Base-by-base conservation (phyloP, 1,139 yeast genomes). In the Taphrina sp. region DNA sequence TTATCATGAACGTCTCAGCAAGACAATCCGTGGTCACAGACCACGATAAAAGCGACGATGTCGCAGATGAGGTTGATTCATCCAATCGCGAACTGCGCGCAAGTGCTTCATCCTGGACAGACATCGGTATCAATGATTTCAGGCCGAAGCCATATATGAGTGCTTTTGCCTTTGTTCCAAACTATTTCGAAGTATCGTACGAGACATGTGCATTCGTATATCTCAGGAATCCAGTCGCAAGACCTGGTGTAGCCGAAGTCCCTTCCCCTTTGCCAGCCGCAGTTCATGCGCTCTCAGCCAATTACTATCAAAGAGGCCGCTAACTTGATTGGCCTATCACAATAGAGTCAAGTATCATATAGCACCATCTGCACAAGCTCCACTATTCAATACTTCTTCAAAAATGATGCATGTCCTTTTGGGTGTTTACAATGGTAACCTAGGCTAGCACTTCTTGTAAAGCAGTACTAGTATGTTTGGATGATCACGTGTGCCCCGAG, bases 231-330 rank as follows among this genome's bases (percentile, higher is more conserved):
- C 98, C 98, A 14, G 90, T 92, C 57, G 95, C 97, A 10, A 81
- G 97, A 70, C 96, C 97, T 10, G 97, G 96, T 51, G 90, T 86
- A 67, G 86, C 96, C 28, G 98, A 92, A 74, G 95, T 92, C 58
- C 87, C 92, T 60, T 77, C 95, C 52, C 98, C 98, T 55, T 87
- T 85, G 72, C 83, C 85, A 44, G 76, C 82, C 61, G 84, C 83
- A 62, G 82, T 83, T 64, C 97, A 92, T 67, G 95, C 90, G 72
- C 82, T 95, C 70, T 96, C 97, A 38, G 90, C 86, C 76, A 86
- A 89, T 95, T 89, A 84, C 79, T 92, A 92, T 72, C 82, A 82
- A 59, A 82, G 94, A 75, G 83, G 57, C 10, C 58, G 58, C 3
- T 39, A 41, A 28, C 1, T 23, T 26, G n/a, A n/a, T n/a, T n/a